Evolutionary conservation across 1,284 basidiomycete genomes (phyloP).

Genomic region (Hortiboletus rubellus): DNA sequence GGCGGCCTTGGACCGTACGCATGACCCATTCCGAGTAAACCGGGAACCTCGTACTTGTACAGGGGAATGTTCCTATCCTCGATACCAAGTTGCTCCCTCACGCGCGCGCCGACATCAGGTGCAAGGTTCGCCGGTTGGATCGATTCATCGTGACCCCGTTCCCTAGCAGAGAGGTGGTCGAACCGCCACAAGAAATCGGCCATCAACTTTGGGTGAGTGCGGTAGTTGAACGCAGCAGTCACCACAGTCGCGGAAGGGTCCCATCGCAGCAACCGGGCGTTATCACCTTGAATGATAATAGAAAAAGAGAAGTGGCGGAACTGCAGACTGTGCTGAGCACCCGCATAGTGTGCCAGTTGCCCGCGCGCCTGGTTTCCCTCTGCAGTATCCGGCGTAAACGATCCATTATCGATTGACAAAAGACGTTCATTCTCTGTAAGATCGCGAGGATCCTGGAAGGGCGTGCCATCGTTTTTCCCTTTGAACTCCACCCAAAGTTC

Average conservation of each 20-base stretch:
- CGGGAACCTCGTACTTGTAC: background rate
- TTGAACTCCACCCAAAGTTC: no score
- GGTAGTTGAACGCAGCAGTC: slow-evolving; percentile 16
- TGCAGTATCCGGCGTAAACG: no score
- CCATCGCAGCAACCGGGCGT: slow-evolving; percentile 25
- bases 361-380: no score
- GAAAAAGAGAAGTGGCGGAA: background rate
- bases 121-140: background rate
- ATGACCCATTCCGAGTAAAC: background rate
- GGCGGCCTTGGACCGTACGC: background rate
- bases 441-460: background rate
- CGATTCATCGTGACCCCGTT: slow-evolving; percentile 1
- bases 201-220: slow-evolving; percentile 1
- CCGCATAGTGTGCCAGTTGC: background rate
- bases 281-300: background rate
- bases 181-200: slow-evolving; percentile 19
- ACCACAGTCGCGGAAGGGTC: slow-evolving; percentile 23
- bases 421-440: background rate
- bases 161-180: background rate
- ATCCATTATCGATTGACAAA: background rate
- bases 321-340: background rate
- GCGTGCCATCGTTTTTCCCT: no score
- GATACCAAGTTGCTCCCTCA: background rate
- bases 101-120: background rate
- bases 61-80: background rate